Evolutionary conservation across 768 basidiomycete genomes (phyloP).

Genomic region (Pisolithus sp.): DNA sequence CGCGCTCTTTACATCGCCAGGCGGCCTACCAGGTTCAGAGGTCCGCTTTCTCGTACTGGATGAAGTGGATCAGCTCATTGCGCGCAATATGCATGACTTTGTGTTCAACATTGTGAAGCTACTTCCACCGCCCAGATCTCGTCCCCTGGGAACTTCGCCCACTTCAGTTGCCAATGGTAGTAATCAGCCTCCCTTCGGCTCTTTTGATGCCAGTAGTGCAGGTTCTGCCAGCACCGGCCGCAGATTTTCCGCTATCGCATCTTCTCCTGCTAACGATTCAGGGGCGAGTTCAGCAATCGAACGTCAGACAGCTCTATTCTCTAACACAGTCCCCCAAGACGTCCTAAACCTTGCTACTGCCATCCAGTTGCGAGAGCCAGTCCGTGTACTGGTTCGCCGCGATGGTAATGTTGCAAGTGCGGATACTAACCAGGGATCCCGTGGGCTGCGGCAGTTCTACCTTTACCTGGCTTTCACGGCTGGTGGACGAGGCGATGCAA

Average conservation of each 20-base stretch:
- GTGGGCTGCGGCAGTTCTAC: slow-evolving; percentile 92
- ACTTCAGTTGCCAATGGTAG: slow-evolving; percentile 25
- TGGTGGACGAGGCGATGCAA: slow-evolving; percentile 61
- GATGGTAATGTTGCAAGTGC: slow-evolving; percentile 76
- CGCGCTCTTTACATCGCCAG: slow-evolving; percentile 77
- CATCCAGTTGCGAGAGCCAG: slow-evolving; percentile 92
- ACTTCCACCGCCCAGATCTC: slow-evolving; percentile 81
- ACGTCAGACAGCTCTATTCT: slow-evolving; percentile 91
- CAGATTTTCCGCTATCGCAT: slow-evolving; percentile 52
- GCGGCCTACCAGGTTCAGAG: slow-evolving; percentile 74
- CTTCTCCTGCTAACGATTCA: slow-evolving; percentile 39
- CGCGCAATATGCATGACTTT: slow-evolving; percentile 91
- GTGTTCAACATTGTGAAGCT: slow-evolving; percentile 91
- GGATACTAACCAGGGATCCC: slow-evolving; percentile 64
- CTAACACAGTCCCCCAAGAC: slow-evolving; percentile 96
- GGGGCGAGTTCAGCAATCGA: slow-evolving; percentile 45
- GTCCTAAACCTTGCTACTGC: slow-evolving; percentile 92
- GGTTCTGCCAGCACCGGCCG: slow-evolving; percentile 37
- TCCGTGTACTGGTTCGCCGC: slow-evolving; percentile 92
- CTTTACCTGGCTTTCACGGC: slow-evolving; percentile 94
- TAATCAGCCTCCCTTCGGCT: slow-evolving; percentile 40
- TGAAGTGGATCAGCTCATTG: slow-evolving; percentile 97
- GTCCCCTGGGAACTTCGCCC: slow-evolving; percentile 37
- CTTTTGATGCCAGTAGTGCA: slow-evolving; percentile 39
- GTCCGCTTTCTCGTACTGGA: slow-evolving; percentile 93